A percentile compares a stretch with the other conserved stretches of the same genome.
These are phyloP conservation scores for Cadophora malorum DNA, from an alignment of 2,329 filamentous ascomycete genomes.

Conservation along the genomic window DNA sequence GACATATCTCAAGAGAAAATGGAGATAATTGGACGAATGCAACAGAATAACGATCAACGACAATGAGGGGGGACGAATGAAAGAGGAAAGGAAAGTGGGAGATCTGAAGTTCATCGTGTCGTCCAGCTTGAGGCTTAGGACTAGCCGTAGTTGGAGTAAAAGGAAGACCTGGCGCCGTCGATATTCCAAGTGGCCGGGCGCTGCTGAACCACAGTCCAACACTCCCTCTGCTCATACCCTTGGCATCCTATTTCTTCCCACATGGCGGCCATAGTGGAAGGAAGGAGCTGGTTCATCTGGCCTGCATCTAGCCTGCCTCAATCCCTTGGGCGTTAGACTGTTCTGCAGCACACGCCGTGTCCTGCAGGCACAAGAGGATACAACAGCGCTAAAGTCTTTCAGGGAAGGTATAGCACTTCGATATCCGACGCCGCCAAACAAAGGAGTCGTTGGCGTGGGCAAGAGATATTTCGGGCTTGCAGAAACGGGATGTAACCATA, in stretches of 20 bases:
- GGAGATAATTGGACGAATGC: not conserved
- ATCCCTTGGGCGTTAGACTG: constrained; percentile 2
- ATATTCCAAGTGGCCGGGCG: constrained; percentile 2
- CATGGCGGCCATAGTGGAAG: not conserved
- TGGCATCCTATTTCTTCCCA: not conserved
- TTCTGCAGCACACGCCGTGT: constrained; percentile 9
- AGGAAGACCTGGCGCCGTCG: constrained; percentile 18
- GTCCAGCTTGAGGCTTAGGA: not conserved
- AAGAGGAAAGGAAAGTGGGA: constrained; percentile 15
- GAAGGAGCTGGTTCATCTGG: not conserved
- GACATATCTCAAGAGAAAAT: constrained; percentile 31
- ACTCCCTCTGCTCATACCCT: not conserved
- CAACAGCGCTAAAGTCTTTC: constrained; percentile 10
- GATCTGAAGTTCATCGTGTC: not conserved
- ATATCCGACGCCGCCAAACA: constrained; percentile 9
- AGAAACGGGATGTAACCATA: not conserved
- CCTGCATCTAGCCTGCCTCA: constrained; percentile 4
- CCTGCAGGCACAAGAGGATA: not conserved
- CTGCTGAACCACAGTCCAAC: constrained; percentile 4
- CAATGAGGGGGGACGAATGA: constrained; percentile 22
- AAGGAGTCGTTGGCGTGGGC: constrained; percentile 1
- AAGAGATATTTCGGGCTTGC: not conserved
- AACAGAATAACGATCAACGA: constrained; percentile 21
- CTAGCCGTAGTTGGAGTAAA: constrained; percentile 6
- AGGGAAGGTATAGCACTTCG: constrained; percentile 11